Percentiles rank a stretch among this genome's conserved stretches.
These are phyloP conservation scores for Gossypium rotundifolium DNA, from an alignment of 345 rosid species.

Conservation along the genomic window DNA sequence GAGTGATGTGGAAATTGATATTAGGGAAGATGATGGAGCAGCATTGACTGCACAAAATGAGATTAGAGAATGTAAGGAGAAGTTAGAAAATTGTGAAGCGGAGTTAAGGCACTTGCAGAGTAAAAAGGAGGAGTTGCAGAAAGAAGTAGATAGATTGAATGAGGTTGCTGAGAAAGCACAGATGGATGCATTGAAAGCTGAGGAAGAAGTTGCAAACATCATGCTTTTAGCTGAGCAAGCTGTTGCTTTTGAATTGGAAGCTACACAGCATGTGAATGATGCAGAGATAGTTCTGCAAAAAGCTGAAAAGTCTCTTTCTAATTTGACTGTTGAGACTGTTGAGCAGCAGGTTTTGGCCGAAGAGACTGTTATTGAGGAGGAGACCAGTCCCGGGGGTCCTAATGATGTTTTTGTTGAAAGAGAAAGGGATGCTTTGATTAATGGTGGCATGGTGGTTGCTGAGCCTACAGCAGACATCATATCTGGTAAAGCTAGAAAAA, in stretches of 20 bases:
- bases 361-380: not conserved
- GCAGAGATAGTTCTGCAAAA: not conserved
- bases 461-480: not conserved
- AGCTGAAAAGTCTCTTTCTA: not conserved
- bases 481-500: not conserved
- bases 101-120: conserved; percentile 1
- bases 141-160: not conserved
- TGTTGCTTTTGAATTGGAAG: conserved; percentile 2
- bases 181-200: not conserved
- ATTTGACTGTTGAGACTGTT: not conserved
- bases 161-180: not conserved
- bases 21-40: not conserved
- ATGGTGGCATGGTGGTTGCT: not conserved
- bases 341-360: not conserved
- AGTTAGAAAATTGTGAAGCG: not conserved
- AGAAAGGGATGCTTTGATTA: not conserved
- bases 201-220: not conserved
- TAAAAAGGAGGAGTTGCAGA: not conserved
- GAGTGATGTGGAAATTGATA: not conserved
- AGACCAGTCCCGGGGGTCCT: not conserved
- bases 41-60: not conserved
- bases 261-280: not conserved
- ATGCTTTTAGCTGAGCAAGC: conserved; percentile 4
- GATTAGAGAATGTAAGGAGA: not conserved
- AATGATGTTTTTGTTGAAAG: conserved; percentile 1